phyloP scores from a whole-genome alignment of 163 green algal genomes.

The Volvox carteri region DNA sequence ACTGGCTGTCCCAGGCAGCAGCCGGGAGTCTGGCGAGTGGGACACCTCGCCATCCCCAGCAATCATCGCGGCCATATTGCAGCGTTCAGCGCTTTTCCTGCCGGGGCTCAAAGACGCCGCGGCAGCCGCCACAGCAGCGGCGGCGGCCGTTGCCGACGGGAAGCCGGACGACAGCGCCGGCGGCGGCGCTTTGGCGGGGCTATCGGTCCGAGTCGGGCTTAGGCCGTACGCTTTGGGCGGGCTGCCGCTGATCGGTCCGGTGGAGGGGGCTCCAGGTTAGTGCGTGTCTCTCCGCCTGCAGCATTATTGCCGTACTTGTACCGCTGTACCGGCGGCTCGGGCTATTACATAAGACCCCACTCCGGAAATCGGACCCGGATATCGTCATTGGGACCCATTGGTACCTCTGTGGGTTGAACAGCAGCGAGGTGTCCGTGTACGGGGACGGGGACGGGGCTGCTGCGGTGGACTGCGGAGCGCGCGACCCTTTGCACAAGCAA shows the following conservation, averaged over 20 bases:
- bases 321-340: too few relatives aligned
- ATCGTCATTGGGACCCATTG: too few relatives aligned
- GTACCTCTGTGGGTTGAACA: too few relatives aligned
- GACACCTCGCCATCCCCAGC: conserved; percentile 33
- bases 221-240: conserved; percentile 73
- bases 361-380: too few relatives aligned
- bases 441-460: too few relatives aligned
- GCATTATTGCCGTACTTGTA: too few relatives aligned
- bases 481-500: too few relatives aligned
- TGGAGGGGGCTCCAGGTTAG: conserved; percentile 64
- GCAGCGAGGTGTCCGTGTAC: too few relatives aligned
- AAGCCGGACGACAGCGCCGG: not conserved
- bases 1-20: conserved; percentile 66
- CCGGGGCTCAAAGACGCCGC: conserved; percentile 60
- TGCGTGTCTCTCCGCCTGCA: too few relatives aligned
- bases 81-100: conserved; percentile 72
- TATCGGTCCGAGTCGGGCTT: conserved; percentile 71
- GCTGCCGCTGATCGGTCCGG: conserved; percentile 72
- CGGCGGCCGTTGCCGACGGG: not conserved
- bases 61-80: conserved; percentile 77
- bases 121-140: not conserved
- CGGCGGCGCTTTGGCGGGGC: not conserved
- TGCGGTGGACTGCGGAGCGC: too few relatives aligned
- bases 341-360: too few relatives aligned
- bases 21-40: conserved; percentile 76